Percentiles rank a stretch among this genome's conserved stretches.
Conservation (phyloP, 202 grass and related monocot genomes). For the Schoenoplectus triqueter region DNA sequence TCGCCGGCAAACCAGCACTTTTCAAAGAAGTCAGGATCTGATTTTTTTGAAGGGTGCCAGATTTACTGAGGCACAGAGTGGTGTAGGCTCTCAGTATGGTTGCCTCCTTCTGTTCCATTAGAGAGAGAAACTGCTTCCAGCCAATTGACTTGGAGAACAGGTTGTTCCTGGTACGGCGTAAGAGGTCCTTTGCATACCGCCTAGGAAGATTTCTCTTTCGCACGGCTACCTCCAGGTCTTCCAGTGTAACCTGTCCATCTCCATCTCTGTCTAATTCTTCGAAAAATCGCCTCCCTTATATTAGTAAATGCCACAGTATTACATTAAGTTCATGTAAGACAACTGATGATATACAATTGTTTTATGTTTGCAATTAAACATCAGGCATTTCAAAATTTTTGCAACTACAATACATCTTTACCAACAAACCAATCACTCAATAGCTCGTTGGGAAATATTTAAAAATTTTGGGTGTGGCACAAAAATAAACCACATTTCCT, state of each 20-base stretch:
- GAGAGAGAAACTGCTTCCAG: slow-evolving; percentile 93
- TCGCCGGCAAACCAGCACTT: slow-evolving; percentile 78
- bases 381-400: not conserved
- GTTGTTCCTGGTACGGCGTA: slow-evolving; percentile 74
- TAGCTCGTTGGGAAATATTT: not conserved
- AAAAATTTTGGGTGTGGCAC: not conserved
- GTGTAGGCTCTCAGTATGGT: slow-evolving; percentile 95
- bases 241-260: slow-evolving; percentile 87
- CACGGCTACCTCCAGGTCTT: slow-evolving; percentile 96
- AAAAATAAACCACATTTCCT: no score
- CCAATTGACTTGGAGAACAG: slow-evolving; percentile 96
- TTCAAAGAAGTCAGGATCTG: slow-evolving; percentile 86
- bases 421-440: not conserved
- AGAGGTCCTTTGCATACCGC: slow-evolving; percentile 77
- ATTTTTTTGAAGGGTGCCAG: slow-evolving; percentile 93
- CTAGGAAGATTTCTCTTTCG: slow-evolving; percentile 78
- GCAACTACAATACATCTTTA: not conserved
- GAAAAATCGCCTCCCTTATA: slow-evolving; percentile 89
- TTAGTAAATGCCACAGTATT: slow-evolving; percentile 23
- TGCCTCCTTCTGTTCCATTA: slow-evolving; percentile 99
- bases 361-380: not conserved
- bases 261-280: slow-evolving; percentile 93
- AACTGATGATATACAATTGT: slow-evolving; percentile 5
- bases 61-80: slow-evolving; percentile 92
- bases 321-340: not conserved